Evolutionary conservation across 805 yeast species (phyloP).

Genomic region (Isabelozyma heimii): DNA sequence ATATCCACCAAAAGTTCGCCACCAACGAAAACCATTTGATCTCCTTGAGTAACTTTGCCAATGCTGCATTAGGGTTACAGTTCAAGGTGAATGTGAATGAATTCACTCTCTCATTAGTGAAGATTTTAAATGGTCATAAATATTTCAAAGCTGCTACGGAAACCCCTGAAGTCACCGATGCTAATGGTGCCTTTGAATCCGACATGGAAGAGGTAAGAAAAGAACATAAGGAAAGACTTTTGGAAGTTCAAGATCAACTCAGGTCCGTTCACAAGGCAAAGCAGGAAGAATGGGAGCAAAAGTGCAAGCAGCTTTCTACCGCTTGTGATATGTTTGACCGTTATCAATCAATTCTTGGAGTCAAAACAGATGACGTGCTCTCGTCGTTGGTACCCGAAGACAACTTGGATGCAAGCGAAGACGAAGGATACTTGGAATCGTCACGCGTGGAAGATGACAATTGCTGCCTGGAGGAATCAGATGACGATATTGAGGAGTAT

Average conservation of each 20-base stretch:
- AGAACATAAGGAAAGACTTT: not conserved
- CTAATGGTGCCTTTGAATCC: not conserved
- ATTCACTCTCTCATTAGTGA: not conserved
- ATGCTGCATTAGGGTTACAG: conserved; percentile 17
- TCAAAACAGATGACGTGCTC: not conserved
- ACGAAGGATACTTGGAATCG: not conserved
- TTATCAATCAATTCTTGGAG: not conserved
- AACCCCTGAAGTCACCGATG: not conserved
- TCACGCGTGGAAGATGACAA: conserved; percentile 1
- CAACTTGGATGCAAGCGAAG: conserved; percentile 3
- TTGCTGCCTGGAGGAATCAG: not conserved
- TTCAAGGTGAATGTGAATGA: conserved; percentile 10
- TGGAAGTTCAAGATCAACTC: not conserved
- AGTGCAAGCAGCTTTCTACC: not conserved
- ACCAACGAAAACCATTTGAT: conserved; percentile 7
- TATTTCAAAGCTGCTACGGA: not conserved
- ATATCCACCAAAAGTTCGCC: conserved; percentile 6
- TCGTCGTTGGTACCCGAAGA: not conserved
- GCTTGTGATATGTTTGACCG: not conserved
- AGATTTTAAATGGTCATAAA: not conserved
- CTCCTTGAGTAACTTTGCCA: conserved; percentile 17
- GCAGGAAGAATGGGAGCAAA: not conserved
- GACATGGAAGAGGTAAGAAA: conserved; percentile 1
- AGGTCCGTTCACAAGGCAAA: not conserved
- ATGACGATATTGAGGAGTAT: not conserved